Evolutionary conservation across 2,329 filamentous ascomycete species (phyloP), one percentile per base, ranked within the genome.

Genomic region (Setomelanomma holmii): DNA sequence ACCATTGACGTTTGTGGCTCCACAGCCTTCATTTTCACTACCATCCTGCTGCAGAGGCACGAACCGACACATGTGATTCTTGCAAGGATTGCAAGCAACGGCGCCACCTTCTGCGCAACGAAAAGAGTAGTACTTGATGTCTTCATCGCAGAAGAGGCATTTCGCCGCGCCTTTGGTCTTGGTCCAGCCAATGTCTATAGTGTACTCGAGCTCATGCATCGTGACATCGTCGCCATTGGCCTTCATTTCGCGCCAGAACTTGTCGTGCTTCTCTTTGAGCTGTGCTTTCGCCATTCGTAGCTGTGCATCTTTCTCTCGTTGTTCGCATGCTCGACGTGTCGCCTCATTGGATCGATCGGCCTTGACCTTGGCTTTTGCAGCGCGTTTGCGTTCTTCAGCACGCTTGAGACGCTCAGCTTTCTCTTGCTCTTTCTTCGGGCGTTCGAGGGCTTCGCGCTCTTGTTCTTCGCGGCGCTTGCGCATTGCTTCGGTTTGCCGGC

Each of bases 111-210:
- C 40, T 7, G 40, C 22, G 20, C 40, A 43, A 16, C 16, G 23
- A 19, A 43, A 43, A 22, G 40, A 27, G 23, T 33, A 43, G 40
- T 43, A 43, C 6, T 43, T 43, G 12, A 43, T 43, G 4, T 30
- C 4, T n/a, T 43, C 23, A 1, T 19, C 40, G 19, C 40, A 43
- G 40, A 43, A 43, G 16, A 43, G 23, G 33, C 40, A 43, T n/a
- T 19, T 30, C 22, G 40, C 23, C n/a, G 27, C 40, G 16, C 40
- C n/a, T 33, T 43, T 43, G 21, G 19, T 19, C 16, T 43, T 43
- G n/a, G 14, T 17, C 40, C 40, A 43, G 19, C 23, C 22, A 30
- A 43, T 27, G n/a, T 43, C 40, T 30, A 43, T 17, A 12, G 27
- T 24, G 27, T 6, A 30, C n/a, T n/a, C n/a, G n/a, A n/a, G 14